Percentiles rank a stretch among this genome's conserved stretches.
Evolutionary conservation across 345 rosid species (phyloP).

Genomic region (Cardiospermum halicacabum): DNA sequence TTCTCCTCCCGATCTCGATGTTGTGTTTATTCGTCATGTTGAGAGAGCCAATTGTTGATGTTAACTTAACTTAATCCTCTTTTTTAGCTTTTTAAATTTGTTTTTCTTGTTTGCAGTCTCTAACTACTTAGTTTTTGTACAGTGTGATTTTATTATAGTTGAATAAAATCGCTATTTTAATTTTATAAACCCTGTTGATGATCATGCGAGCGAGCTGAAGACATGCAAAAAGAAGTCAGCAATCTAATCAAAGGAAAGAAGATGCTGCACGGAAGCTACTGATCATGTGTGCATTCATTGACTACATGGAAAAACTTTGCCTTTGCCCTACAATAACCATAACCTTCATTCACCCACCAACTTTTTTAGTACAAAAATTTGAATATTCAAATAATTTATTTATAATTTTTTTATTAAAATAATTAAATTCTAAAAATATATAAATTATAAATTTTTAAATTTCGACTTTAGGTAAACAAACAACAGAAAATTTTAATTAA

Average conservation of each 20-base stretch:
- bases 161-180: conserved; percentile 17
- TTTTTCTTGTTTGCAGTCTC: background rate
- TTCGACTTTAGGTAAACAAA: no score
- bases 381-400: no score
- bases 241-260: conserved; percentile 25
- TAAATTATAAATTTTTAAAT: no score
- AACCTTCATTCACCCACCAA: conserved; percentile 2
- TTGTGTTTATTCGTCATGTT: conserved; percentile 43
- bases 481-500: no score
- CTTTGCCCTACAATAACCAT: conserved; percentile 8
- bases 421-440: no score
- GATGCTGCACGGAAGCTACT: conserved; percentile 33
- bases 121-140: conserved; percentile 15
- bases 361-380: background rate
- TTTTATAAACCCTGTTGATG: conserved; percentile 13
- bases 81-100: background rate
- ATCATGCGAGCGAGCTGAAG: conserved; percentile 21
- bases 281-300: conserved; percentile 20
- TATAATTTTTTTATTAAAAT: no score
- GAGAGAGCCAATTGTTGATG: conserved; percentile 32
- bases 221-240: conserved; percentile 37
- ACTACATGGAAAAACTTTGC: conserved; percentile 7
- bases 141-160: conserved; percentile 12
- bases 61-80: background rate
- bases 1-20: conserved; percentile 56